Conservation (phyloP, 2,329 filamentous ascomycete species). For the Orbilia blumenaviensis region DNA sequence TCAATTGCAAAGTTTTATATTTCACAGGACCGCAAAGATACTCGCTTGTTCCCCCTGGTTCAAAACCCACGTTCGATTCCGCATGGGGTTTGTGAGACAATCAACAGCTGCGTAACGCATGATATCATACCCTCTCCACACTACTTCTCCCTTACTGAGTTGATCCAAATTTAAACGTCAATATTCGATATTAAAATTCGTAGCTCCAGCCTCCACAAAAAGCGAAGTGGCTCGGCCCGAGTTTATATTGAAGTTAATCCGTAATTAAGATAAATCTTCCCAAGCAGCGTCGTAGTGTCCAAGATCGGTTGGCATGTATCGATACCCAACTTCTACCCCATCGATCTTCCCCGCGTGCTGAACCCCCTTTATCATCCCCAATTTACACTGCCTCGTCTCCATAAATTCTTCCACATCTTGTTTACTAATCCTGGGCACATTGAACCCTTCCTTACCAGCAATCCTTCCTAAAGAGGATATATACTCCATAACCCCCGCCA, state of each 20-base stretch:
- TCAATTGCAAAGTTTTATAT: constrained; percentile 15
- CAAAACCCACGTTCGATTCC: not conserved
- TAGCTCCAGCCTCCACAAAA: too few relatives aligned
- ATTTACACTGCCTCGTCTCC: constrained; percentile 19
- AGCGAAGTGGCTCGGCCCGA: too few relatives aligned
- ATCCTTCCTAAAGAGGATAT: constrained; percentile 63
- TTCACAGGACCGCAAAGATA: constrained; percentile 9
- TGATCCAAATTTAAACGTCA: not conserved
- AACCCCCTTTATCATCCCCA: constrained; percentile 27
- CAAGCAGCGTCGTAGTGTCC: constrained; percentile 30
- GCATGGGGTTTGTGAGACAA: not conserved
- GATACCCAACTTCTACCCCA: constrained; percentile 39
- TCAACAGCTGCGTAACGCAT: not conserved
- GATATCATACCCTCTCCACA: constrained; percentile 10
- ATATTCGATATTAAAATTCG: not conserved
- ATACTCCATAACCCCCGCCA: constrained; percentile 69
- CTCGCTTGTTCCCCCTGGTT: constrained; percentile 19
- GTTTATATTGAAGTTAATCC: too few relatives aligned
- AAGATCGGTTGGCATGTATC: constrained; percentile 34
- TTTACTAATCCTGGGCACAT: not conserved
- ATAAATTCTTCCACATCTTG: constrained; percentile 3
- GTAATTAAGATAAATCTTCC: not conserved
- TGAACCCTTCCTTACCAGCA: constrained; percentile 30
- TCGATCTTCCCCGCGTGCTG: constrained; percentile 32
- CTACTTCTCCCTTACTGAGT: not conserved